Evolutionary conservation across 2,329 filamentous ascomycete species (phyloP).

Genomic region (Coleophoma cylindrospora): DNA sequence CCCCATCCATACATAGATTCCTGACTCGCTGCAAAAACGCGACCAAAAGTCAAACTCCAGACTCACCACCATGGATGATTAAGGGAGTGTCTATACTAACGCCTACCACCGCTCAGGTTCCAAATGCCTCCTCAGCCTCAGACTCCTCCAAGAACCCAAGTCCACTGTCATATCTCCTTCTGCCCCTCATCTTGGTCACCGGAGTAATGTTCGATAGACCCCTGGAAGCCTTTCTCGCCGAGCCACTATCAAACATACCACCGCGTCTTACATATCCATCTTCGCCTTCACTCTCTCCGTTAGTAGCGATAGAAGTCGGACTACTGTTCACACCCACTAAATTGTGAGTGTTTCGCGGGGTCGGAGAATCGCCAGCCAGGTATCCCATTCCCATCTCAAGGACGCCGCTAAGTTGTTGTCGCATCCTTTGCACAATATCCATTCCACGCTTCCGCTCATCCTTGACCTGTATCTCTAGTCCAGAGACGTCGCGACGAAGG

Average conservation of each 20-base stretch:
- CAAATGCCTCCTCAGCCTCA: conserved; percentile 22
- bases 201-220: too few species aligned
- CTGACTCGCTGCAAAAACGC: too few species aligned
- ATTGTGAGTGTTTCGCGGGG: background rate
- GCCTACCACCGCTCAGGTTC: too few species aligned
- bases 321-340: background rate
- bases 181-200: conserved; percentile 29
- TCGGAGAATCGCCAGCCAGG: conserved; percentile 20
- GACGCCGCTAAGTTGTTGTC: conserved; percentile 44
- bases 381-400: conserved; percentile 41
- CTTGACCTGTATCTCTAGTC: conserved; percentile 36
- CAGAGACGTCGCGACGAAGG: conserved; percentile 7
- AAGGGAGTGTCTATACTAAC: too few species aligned
- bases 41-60: too few species aligned
- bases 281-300: background rate
- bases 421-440: conserved; percentile 43
- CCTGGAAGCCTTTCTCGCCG: conserved; percentile 1
- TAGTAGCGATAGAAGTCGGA: background rate
- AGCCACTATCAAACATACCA: conserved; percentile 13
- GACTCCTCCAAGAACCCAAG: conserved; percentile 52
- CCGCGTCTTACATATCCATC: conserved; percentile 11
- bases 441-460: conserved; percentile 41
- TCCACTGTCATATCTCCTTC: conserved; percentile 48
- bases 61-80: too few species aligned
- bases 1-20: too few species aligned